Base-by-base conservation (phyloP, 805 yeast species). In the Hanseniaspora thailandica region DNA sequence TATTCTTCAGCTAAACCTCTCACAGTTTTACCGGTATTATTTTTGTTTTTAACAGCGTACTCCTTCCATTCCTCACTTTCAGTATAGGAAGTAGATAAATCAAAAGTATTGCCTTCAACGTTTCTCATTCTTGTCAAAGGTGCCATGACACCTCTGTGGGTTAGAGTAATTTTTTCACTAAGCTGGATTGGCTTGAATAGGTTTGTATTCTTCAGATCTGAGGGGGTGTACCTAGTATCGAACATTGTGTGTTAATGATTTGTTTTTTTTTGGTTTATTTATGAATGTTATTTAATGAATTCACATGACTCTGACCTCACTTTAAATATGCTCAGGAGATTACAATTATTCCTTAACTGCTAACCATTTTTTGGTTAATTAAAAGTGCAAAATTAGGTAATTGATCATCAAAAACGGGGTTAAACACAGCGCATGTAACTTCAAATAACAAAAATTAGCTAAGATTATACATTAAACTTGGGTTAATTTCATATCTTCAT, bases 61-160 rank as follows among this genome's bases (percentile, higher is more conserved):
- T 17, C 7, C 15, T 43, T 43, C 46, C 46, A 43, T 17, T 19
- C 23, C 8, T n/a, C 15, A 17, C 25, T 17, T 17, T 28, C 7
- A 28, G 46, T 43, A 8, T 43, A 43, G 4, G 17, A 23, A 15
- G 35, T 43, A 22, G 22, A 10, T 65, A 74, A 8, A 69, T 57
- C 50, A 6, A n/a, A 28, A 6, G 20, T 17, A 8, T 28, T 10
- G 5, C 20, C 20, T 15, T 17, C 30, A 73, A 74, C 57, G 36
- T 71, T 69, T 58, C 78, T 69, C 60, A 61, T 58, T 59, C 77
- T 63, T n/a, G 77, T 72, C 51, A 74, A 66, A 13, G 79, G 77
- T 2, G 77, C 68, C 57, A 63, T 63, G 2, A 65, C 75, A 13
- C 69, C 58, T 53, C 76, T 62, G 61, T 74, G 66, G 19, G 62